Evolutionary conservation across 495 filamentous ascomycete genomes (phyloP).

Genomic region (Trichocladium uniseriatum): DNA sequence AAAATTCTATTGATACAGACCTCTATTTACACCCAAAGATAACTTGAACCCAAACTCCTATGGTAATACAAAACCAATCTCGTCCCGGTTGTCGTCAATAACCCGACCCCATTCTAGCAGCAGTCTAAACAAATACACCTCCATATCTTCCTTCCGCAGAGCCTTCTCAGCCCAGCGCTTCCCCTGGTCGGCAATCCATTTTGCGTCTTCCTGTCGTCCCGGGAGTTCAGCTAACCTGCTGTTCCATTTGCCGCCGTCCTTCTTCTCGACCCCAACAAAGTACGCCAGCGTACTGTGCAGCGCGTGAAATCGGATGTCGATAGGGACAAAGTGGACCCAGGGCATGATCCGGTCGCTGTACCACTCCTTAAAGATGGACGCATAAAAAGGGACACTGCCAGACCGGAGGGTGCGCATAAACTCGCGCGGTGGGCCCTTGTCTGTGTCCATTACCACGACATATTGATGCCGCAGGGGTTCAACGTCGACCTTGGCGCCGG

Average conservation of each 20-base stretch:
- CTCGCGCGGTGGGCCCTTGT: conserved; percentile 58
- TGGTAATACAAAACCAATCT: conserved; percentile 40
- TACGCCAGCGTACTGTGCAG: conserved; percentile 58
- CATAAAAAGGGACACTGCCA: conserved; percentile 53
- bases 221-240: conserved; percentile 37
- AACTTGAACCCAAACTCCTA: not conserved
- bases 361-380: conserved; percentile 64
- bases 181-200: conserved; percentile 59
- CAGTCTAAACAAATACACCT: conserved; percentile 72
- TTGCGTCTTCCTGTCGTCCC: conserved; percentile 29
- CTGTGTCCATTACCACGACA: conserved; percentile 57
- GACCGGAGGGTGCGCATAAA: conserved; percentile 57
- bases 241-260: conserved; percentile 30
- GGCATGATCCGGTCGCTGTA: conserved; percentile 59
- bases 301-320: conserved; percentile 59
- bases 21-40: not conserved
- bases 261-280: conserved; percentile 38
- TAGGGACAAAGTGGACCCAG: conserved; percentile 71
- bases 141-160: conserved; percentile 70
- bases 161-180: conserved; percentile 55
- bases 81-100: conserved; percentile 52
- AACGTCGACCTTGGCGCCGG: conserved; percentile 39
- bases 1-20: not conserved
- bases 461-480: conserved; percentile 36
- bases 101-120: conserved; percentile 67